Percentiles rank a stretch among this genome's conserved stretches.
Conservation (phyloP, 225 moss, liverwort and hornwort species). For the Thuidium tamariscinum region DNA sequence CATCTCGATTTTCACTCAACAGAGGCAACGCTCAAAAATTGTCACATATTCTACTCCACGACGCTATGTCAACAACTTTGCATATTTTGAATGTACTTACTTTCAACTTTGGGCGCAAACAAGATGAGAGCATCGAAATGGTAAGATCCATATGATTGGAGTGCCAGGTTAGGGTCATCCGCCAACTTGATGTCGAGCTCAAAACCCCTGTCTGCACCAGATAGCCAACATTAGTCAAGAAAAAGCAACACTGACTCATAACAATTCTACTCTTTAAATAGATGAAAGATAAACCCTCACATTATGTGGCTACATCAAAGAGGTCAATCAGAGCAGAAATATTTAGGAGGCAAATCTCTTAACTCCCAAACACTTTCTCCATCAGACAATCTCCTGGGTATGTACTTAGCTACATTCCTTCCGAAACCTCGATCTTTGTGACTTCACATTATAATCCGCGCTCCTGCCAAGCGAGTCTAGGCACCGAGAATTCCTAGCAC, state of each 20-base stretch:
- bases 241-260: not conserved
- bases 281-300: not conserved
- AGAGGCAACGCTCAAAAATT: not conserved
- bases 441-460: not conserved
- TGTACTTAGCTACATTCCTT: not conserved
- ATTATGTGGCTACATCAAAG: not conserved
- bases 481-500: not conserved
- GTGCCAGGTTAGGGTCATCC: slow-evolving; percentile 59
- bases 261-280: not conserved
- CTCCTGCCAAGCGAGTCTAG: not conserved
- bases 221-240: not conserved
- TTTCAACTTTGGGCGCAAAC: slow-evolving; percentile 85
- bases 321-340: not conserved
- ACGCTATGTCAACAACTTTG: not conserved
- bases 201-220: slow-evolving; percentile 54
- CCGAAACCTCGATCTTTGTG: not conserved
- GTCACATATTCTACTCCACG: not conserved
- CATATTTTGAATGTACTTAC: slow-evolving; percentile 1
- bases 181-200: slow-evolving; percentile 84
- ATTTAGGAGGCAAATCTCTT: not conserved
- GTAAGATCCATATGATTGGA: slow-evolving; percentile 77
- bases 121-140: slow-evolving; percentile 86
- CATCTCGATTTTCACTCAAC: not conserved
- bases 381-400: not conserved
- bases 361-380: not conserved